Evolutionary conservation across 2,329 filamentous ascomycete genomes (phyloP).

Genomic region (Fusarium sp.): DNA sequence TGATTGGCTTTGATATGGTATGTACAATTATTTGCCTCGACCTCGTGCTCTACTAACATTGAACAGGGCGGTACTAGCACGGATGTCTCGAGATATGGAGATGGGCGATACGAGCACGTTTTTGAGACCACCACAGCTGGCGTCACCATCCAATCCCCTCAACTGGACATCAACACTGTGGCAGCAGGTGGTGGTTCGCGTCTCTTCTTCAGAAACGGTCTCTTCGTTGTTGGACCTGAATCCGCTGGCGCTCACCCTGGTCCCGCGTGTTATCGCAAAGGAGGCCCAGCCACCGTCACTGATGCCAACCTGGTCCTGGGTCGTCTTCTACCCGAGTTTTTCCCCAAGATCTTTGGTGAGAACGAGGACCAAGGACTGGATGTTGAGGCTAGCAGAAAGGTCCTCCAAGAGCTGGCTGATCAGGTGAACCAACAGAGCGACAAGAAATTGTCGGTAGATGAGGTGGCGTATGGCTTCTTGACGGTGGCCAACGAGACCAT

Average conservation of each 20-base stretch:
- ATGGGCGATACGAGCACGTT: conserved; percentile 89
- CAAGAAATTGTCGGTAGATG: conserved; percentile 79
- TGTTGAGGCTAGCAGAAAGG: conserved; percentile 76
- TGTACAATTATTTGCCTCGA: conserved; percentile 1
- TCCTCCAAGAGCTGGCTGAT: conserved; percentile 80
- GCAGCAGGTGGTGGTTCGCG: conserved; percentile 89
- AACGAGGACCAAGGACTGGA: conserved; percentile 87
- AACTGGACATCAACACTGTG: conserved; percentile 95
- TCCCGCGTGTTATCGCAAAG: conserved; percentile 91
- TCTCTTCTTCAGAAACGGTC: conserved; percentile 87
- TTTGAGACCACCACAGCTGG: conserved; percentile 95
- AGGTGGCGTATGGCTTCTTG: conserved; percentile 90
- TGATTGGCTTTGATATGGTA: conserved; percentile 94
- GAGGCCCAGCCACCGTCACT: conserved; percentile 90
- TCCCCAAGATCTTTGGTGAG: conserved; percentile 94
- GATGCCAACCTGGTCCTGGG: conserved; percentile 91
- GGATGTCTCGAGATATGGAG: conserved; percentile 88
- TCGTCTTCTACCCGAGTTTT: conserved; percentile 87
- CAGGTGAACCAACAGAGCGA: conserved; percentile 82
- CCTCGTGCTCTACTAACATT: conserved; percentile 30
- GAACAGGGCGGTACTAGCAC: conserved; percentile 82
- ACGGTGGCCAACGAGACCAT: conserved; percentile 93
- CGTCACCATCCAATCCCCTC: conserved; percentile 92
- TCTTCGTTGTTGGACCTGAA: conserved; percentile 92
- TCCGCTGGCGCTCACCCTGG: conserved; percentile 91